Evolutionary conservation across 2,329 filamentous ascomycete genomes (phyloP).

Genomic region (Colletotrichum liriopes): DNA sequence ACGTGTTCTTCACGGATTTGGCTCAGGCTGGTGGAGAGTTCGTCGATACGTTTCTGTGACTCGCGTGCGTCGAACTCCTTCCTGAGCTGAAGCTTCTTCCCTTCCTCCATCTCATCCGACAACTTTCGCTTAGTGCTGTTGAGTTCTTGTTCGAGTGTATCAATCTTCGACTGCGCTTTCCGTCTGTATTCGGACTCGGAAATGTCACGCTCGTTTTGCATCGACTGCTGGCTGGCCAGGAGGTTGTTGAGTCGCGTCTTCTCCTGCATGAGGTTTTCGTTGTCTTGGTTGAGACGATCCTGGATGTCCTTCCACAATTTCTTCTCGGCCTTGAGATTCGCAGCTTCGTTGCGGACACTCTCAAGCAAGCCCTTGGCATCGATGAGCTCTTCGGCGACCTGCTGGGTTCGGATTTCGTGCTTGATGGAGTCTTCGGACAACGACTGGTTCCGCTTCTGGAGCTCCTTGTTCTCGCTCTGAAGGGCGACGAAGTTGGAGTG

Average conservation of each 20-base stretch:
- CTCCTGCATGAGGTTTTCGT: constrained; percentile 87
- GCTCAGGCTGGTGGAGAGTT: constrained; percentile 85
- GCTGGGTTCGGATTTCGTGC: constrained; percentile 91
- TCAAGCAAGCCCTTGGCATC: constrained; percentile 87
- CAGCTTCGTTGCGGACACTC: constrained; percentile 89
- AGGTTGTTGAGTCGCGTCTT: constrained; percentile 87
- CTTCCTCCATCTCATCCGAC: constrained; percentile 85
- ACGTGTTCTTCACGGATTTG: constrained; percentile 90
- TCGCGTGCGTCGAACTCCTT: constrained; percentile 94
- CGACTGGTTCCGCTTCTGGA: constrained; percentile 85
- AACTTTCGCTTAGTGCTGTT: constrained; percentile 86
- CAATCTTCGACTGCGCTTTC: constrained; percentile 83
- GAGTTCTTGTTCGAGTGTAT: constrained; percentile 85
- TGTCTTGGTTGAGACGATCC: constrained; percentile 88
- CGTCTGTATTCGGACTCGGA: constrained; percentile 86
- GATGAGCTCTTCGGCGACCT: constrained; percentile 93
- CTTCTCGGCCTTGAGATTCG: constrained; percentile 95
- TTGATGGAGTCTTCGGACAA: constrained; percentile 88
- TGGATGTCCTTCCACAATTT: constrained; percentile 96
- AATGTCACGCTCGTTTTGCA: constrained; percentile 93
- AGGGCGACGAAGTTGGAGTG: constrained; percentile 89
- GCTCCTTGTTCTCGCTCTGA: constrained; percentile 86
- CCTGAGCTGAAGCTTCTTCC: constrained; percentile 84
- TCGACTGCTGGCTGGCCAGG: constrained; percentile 86
- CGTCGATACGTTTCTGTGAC: constrained; percentile 91